These are phyloP conservation scores for Phragmites australis DNA, from an alignment of 176 grass and related monocot species.

Conservation along the genomic window DNA sequence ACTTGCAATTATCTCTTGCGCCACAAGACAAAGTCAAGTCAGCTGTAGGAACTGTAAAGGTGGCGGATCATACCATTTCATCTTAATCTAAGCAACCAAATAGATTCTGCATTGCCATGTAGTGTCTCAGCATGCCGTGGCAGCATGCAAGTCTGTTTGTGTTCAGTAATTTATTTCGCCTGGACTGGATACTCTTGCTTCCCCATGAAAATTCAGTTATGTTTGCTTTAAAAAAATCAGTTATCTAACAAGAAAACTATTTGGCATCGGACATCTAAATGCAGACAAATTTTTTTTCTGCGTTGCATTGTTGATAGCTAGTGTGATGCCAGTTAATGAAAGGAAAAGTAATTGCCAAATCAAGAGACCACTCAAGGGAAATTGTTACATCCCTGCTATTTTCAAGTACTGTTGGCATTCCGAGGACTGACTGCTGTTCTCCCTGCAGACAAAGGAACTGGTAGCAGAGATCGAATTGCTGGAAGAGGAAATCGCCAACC, in stretches of 20 bases:
- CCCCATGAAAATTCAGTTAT: background rate
- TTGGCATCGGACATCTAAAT: background rate
- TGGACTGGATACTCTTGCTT: background rate
- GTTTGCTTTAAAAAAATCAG: too few species aligned
- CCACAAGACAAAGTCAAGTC: too few species aligned
- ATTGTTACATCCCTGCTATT: background rate
- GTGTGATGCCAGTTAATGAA: slow-evolving; percentile 13
- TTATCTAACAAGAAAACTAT: background rate
- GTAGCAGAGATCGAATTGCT: slow-evolving; percentile 92
- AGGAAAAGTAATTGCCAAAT: background rate
- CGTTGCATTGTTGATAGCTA: background rate
- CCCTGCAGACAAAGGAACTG: slow-evolving; percentile 75
- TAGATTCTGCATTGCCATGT: background rate
- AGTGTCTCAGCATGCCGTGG: background rate
- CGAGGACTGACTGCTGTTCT: background rate
- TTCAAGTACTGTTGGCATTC: background rate
- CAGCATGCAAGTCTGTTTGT: background rate
- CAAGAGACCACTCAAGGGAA: background rate
- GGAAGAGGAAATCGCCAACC: slow-evolving; percentile 88
- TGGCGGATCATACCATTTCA: too few species aligned
- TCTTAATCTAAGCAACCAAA: background rate
- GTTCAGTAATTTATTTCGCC: background rate
- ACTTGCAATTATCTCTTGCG: too few species aligned
- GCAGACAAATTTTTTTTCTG: background rate
- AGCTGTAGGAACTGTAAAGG: too few species aligned